Evolutionary conservation across 176 grass and related monocot species (phyloP).

Genomic region (Cocos nucifera): DNA sequence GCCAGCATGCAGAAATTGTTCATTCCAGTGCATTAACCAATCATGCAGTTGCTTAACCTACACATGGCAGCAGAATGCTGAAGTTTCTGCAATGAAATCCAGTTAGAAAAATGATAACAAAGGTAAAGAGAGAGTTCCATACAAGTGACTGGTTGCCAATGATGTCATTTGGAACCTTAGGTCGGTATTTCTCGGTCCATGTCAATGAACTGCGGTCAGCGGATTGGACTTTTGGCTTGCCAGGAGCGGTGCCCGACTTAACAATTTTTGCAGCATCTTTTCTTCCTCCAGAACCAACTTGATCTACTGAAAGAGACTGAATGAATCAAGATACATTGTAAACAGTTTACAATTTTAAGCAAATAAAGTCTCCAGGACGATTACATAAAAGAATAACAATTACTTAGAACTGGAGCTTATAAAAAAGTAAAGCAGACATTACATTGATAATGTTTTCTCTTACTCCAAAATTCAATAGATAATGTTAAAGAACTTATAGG

Average conservation of each 20-base stretch:
- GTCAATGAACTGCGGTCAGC: constrained; percentile 55
- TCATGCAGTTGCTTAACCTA: constrained; percentile 97
- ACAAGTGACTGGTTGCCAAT: constrained; percentile 95
- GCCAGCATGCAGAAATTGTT: constrained; percentile 56
- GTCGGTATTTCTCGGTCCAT: constrained; percentile 94
- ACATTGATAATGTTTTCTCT: too few species aligned
- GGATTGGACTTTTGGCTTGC: constrained; percentile 41
- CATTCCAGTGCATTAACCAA: constrained; percentile 84
- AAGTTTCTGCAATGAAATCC: too few species aligned
- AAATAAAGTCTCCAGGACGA: too few species aligned
- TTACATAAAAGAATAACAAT: too few species aligned
- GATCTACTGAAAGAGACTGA: constrained; percentile 42
- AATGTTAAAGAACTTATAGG: too few species aligned
- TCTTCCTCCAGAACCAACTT: constrained; percentile 29
- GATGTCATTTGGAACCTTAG: constrained; percentile 92
- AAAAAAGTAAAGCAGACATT: too few species aligned
- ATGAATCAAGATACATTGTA: constrained; percentile 7
- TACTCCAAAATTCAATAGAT: too few species aligned
- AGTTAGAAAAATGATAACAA: constrained; percentile 3
- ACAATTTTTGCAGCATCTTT: constrained; percentile 43
- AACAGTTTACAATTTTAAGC: too few species aligned
- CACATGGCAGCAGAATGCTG: constrained; percentile 15
- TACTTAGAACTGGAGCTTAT: too few species aligned
- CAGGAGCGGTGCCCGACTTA: constrained; percentile 32
- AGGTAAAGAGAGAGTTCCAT: constrained; percentile 22